Base-by-base conservation (phyloP, 331 rosid genomes). In the Spiraea crenata region DNA sequence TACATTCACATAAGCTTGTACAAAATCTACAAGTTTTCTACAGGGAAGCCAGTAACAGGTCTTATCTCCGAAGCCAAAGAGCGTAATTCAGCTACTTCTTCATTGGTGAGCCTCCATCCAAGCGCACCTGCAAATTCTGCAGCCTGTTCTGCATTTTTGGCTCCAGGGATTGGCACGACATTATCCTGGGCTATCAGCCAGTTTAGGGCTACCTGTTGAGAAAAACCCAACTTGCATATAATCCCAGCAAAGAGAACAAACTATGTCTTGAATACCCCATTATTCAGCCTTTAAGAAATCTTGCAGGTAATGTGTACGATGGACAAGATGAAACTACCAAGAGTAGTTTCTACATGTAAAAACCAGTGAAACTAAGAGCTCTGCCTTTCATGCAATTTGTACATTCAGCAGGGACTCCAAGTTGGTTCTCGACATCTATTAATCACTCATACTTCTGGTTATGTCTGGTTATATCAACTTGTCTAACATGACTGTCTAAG, bases 161-260 rank as follows among this genome's bases (percentile, higher is more conserved):
- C 96, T 75, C 96, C 96, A 14, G 95, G 96, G 77, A 92, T 89
- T 19, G 96, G 98, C 81, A 92, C 87, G 9, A 92, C 89, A 47
- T 92, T 92, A 41, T 83, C 92, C 76, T 92, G 92, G 31, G 90
- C 88, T 73, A 84, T 83, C 49, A 89, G 60, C 98, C 98, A 92
- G 79, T 87, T 92, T 65, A 92, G 77, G 34, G 79, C 89, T 25
- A 92, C 96, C 98, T 92, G 77, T 60, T 41, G 15, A 66, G 14
- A 64, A 71, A 69, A 76, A 78, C 37, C 54, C 17, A 0, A 12
- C 12, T 55, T 46, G 63, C 54, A 54, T 51, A 25, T 20, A 25
- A 25, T 0, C 41, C 44, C 42, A 40, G 10, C 34, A 55, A 40
- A 39, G 1, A 1, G 9, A 69, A 19, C 35, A 41, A 56, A 54